Conservation (phyloP, 1,139 yeast genomes). For the Suhomyces maxii region DNA sequence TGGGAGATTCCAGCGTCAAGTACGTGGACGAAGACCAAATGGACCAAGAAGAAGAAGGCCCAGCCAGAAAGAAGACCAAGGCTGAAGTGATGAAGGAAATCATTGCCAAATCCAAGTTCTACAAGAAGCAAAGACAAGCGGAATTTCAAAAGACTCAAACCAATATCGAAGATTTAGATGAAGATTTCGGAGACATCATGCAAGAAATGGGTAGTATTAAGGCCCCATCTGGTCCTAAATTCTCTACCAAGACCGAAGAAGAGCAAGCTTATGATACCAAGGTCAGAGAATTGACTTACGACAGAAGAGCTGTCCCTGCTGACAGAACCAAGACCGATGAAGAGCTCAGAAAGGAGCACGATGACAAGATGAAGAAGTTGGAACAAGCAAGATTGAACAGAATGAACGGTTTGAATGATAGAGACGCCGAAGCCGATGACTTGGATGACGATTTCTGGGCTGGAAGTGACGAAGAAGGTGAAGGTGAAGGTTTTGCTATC, state of each 20-base stretch:
- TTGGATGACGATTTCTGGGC: conserved; percentile 61
- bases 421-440: conserved; percentile 67
- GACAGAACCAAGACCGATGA: conserved; percentile 92
- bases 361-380: conserved; percentile 63
- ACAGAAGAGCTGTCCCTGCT: conserved; percentile 91
- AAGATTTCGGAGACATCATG: conserved; percentile 75
- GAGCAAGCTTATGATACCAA: conserved; percentile 70
- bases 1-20: conserved; percentile 20
- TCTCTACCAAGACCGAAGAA: conserved; percentile 36
- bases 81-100: conserved; percentile 97
- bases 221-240: conserved; percentile 18
- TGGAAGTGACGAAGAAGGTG: conserved; percentile 53
- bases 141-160: conserved; percentile 70
- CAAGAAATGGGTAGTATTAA: conserved; percentile 44
- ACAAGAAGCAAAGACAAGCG: conserved; percentile 85
- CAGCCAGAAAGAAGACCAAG: conserved; percentile 73
- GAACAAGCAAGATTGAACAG: conserved; percentile 78
- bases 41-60: conserved; percentile 24
- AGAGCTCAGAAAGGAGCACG: conserved; percentile 70
- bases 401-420: conserved; percentile 73
- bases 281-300: conserved; percentile 78
- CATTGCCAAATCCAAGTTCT: conserved; percentile 89
- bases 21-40: conserved; percentile 39
- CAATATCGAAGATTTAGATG: conserved; percentile 75
- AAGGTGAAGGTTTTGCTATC: conserved; percentile 39